These are phyloP conservation scores for Alternaria solani DNA, from an alignment of 2,329 filamentous ascomycete species.

Conservation along the genomic window DNA sequence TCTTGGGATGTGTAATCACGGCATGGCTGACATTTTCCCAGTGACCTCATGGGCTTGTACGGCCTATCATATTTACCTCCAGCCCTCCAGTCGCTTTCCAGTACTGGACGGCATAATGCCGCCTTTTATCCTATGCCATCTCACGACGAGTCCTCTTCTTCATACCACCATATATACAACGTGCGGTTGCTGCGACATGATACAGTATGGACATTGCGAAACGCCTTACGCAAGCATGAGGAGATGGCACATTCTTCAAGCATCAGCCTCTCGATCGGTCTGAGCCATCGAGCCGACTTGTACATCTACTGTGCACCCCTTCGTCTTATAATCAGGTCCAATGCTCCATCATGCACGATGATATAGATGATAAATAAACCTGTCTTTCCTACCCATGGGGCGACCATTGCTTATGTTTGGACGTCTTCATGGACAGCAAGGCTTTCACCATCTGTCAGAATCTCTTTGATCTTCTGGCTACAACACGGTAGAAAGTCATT, in stretches of 20 bases:
- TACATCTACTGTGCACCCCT: background rate
- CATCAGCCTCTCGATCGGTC: background rate
- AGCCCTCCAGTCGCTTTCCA: background rate
- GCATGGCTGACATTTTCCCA: background rate
- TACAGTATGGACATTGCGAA: too few relatives aligned
- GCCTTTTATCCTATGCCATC: background rate
- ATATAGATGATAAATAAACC: background rate
- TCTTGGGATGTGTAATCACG: background rate
- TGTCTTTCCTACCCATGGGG: slow-evolving; percentile 44
- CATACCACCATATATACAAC: background rate
- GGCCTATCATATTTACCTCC: background rate
- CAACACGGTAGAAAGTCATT: background rate
- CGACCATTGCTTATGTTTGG: slow-evolving; percentile 18
- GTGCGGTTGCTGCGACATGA: too few relatives aligned
- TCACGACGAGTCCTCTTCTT: background rate
- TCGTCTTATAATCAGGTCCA: background rate
- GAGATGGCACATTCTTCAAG: background rate
- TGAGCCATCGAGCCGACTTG: slow-evolving; percentile 1
- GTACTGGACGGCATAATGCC: background rate
- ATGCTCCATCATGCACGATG: background rate
- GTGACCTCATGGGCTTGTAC: background rate
- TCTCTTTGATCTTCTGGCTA: slow-evolving; percentile 14
- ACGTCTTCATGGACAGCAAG: slow-evolving; percentile 11
- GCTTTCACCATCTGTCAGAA: slow-evolving; percentile 13
- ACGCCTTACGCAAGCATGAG: background rate